Conservation (phyloP, 768 basidiomycete species). For the Amanita subjunquillea region DNA sequence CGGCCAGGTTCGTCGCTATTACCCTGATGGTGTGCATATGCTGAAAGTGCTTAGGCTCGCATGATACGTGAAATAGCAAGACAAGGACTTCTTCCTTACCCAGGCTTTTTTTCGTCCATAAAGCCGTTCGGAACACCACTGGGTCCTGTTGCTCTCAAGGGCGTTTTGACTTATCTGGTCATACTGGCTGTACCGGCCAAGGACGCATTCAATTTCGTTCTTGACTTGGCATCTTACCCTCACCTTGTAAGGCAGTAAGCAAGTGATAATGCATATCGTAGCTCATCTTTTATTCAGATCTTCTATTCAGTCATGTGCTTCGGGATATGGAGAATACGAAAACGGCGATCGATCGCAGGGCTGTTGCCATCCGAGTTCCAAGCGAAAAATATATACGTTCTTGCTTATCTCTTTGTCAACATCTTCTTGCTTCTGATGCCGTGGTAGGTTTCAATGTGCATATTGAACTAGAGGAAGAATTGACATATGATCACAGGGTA, state of each 20-base stretch:
- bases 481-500: slow-evolving; percentile 14
- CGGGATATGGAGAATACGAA: slow-evolving; percentile 22
- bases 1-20: slow-evolving; percentile 14
- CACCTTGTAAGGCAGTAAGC: slow-evolving; percentile 15
- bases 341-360: slow-evolving; percentile 12
- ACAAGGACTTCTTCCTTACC: slow-evolving; percentile 41
- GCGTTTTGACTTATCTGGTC: slow-evolving; percentile 26
- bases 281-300: slow-evolving; percentile 16
- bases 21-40: neutral
- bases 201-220: slow-evolving; percentile 26
- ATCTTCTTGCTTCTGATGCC: slow-evolving; percentile 21
- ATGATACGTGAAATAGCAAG: slow-evolving; percentile 41
- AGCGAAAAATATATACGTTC: slow-evolving; percentile 15
- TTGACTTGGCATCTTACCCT: slow-evolving; percentile 32
- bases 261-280: slow-evolving; percentile 11
- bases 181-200: slow-evolving; percentile 28
- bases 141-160: slow-evolving; percentile 30
- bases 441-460: slow-evolving; percentile 14
- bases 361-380: slow-evolving; percentile 16
- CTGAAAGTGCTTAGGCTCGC: slow-evolving; percentile 20
- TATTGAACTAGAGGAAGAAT: neutral
- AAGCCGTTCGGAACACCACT: slow-evolving; percentile 39
- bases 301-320: slow-evolving; percentile 20
- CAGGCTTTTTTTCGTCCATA: slow-evolving; percentile 35
- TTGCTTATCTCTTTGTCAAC: slow-evolving; percentile 17